Evolutionary conservation across 108 stramenopile species (phyloP).

Genomic region (Cyclotella kingstonii): DNA sequence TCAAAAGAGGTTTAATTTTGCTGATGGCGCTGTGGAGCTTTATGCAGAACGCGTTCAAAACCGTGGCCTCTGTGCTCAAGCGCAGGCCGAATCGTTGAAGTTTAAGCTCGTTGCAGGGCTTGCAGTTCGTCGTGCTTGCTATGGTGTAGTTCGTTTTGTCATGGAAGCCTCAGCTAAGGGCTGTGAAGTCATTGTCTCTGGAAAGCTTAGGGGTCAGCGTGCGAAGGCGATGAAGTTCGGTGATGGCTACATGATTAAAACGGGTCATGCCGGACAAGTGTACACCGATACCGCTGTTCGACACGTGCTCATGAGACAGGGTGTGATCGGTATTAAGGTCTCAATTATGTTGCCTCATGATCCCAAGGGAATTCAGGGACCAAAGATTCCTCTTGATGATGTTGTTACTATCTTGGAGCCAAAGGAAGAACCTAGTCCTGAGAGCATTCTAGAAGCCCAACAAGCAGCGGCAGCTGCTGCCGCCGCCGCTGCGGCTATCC

Average conservation of each 20-base stretch:
- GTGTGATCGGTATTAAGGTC: conserved; percentile 99
- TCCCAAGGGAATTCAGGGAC: conserved; percentile 85
- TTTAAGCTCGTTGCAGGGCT: conserved; percentile 99
- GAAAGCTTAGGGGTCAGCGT: conserved; percentile 99
- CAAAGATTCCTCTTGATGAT: conserved; percentile 91
- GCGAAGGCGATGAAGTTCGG: conserved; percentile 99
- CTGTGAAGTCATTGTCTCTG: conserved; percentile 98
- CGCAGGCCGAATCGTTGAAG: conserved; percentile 99
- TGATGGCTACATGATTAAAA: conserved; percentile 99
- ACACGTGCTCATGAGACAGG: conserved; percentile 99
- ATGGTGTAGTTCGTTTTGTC: conserved; percentile 99
- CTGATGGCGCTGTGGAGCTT: conserved; percentile 96
- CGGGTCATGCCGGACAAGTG: conserved; percentile 96
- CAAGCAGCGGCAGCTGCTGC: conserved; percentile 51
- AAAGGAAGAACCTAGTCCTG: conserved; percentile 81
- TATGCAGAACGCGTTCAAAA: conserved; percentile 98
- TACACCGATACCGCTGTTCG: conserved; percentile 98
- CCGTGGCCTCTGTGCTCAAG: conserved; percentile 98
- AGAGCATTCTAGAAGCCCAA: conserved; percentile 64
- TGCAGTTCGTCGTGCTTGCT: conserved; percentile 99
- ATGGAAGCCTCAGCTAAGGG: conserved; percentile 99
- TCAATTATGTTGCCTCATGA: conserved; percentile 98
- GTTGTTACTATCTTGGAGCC: conserved; percentile 91
- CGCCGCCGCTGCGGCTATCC: conserved; percentile 36
- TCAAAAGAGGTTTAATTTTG: conserved; percentile 99